Evolutionary conservation across 2,329 filamentous ascomycete genomes (phyloP).

Genomic region (Nothopassalora personata): DNA sequence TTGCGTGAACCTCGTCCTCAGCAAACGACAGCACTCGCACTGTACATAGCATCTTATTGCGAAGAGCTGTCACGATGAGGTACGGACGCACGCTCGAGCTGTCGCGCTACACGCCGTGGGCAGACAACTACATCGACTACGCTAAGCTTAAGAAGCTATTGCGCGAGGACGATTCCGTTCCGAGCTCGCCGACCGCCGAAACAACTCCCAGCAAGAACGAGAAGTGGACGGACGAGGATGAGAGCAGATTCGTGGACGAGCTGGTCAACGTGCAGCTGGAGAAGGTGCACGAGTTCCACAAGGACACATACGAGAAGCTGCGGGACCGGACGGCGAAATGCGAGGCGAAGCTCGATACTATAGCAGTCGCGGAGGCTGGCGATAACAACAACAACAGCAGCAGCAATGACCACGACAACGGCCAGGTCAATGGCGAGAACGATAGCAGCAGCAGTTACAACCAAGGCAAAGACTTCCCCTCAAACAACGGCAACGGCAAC

Average conservation of each 20-base stretch:
- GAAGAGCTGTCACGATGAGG: slow-evolving; percentile 56
- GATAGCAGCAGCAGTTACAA: slow-evolving; percentile 1
- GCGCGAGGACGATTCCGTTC: slow-evolving; percentile 57
- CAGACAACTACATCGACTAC: slow-evolving; percentile 93
- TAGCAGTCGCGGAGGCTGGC: slow-evolving; percentile 37
- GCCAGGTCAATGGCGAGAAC: slow-evolving; percentile 24
- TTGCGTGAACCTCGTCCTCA: neutral
- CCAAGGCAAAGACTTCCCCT: neutral
- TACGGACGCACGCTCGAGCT: slow-evolving; percentile 84
- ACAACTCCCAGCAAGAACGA: slow-evolving; percentile 49
- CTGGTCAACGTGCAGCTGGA: slow-evolving; percentile 91
- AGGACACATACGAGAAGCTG: slow-evolving; percentile 72
- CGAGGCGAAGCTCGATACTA: slow-evolving; percentile 58
- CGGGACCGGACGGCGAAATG: slow-evolving; percentile 72
- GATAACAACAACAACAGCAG: slow-evolving; percentile 19
- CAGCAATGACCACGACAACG: slow-evolving; percentile 24
- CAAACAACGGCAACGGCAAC: slow-evolving; percentile 10
- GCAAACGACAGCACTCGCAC: neutral
- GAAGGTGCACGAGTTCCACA: slow-evolving; percentile 88
- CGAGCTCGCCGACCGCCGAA: slow-evolving; percentile 41
- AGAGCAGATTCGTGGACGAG: slow-evolving; percentile 90
- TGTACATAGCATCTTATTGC: neutral
- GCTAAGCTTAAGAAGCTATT: slow-evolving; percentile 83
- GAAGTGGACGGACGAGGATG: slow-evolving; percentile 86
- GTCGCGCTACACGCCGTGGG: slow-evolving; percentile 81